Conservation (phyloP, 2,329 filamentous ascomycete species). For the Grosmannia clavigera region DNA sequence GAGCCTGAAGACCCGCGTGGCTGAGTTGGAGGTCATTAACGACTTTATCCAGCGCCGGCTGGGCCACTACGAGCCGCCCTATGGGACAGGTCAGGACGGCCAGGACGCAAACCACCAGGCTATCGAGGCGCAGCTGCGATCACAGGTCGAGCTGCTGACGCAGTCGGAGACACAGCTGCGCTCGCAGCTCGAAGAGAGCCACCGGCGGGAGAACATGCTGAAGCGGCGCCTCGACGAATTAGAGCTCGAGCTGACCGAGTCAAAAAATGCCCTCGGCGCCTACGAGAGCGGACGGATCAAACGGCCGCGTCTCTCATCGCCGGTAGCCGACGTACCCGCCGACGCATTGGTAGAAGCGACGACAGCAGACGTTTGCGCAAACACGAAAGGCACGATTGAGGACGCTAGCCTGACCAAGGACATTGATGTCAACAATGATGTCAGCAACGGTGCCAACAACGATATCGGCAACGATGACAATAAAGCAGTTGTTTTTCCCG, state of each 20-base stretch:
- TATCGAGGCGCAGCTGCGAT: constrained; percentile 41
- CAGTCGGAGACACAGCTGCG: constrained; percentile 45
- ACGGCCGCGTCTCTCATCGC: constrained; percentile 16
- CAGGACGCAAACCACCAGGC: constrained; percentile 20
- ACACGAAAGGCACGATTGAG: neutral
- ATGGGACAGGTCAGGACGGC: constrained; percentile 38
- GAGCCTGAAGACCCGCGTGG: constrained; percentile 86
- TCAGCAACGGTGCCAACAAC: neutral
- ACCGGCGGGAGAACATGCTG: constrained; percentile 66
- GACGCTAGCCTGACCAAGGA: neutral
- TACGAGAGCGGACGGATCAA: constrained; percentile 19
- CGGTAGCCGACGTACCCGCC: neutral
- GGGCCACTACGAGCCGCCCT: constrained; percentile 47
- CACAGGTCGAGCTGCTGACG: constrained; percentile 38
- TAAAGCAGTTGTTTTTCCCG: neutral
- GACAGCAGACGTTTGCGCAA: neutral
- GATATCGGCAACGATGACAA: neutral
- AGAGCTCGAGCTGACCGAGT: constrained; percentile 43
- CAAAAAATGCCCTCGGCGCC: constrained; percentile 16
- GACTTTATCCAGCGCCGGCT: constrained; percentile 67
- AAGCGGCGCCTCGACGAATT: constrained; percentile 74
- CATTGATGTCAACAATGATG: neutral
- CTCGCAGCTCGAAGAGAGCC: constrained; percentile 60
- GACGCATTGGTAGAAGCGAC: neutral
- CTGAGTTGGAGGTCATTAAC: constrained; percentile 90